These are phyloP conservation scores for Aegle marmelos DNA, from an alignment of 345 rosid species.

Conservation along the genomic window DNA sequence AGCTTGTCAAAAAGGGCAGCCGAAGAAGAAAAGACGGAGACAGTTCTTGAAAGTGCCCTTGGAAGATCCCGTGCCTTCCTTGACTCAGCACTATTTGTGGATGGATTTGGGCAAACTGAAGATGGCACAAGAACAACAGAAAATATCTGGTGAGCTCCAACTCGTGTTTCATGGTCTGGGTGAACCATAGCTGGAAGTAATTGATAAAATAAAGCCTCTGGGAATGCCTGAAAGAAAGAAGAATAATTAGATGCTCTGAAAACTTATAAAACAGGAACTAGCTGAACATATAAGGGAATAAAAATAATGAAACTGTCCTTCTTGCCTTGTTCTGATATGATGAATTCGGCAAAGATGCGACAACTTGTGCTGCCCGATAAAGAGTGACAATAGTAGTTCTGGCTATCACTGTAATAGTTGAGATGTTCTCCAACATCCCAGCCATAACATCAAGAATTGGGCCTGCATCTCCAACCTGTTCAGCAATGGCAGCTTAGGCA, in stretches of 20 bases:
- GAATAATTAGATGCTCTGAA: conserved; percentile 8
- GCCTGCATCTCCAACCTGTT: conserved; percentile 94
- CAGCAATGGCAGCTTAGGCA: conserved; percentile 20
- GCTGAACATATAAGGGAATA: conserved; percentile 4
- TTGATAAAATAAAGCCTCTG: conserved; percentile 93
- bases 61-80: conserved; percentile 58
- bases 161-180: conserved; percentile 86
- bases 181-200: conserved; percentile 94
- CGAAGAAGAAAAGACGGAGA: conserved; percentile 95
- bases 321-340: conserved; percentile 82
- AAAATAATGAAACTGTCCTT: background rate
- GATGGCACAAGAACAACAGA: conserved; percentile 94
- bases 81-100: conserved; percentile 37
- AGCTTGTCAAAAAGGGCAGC: conserved; percentile 97
- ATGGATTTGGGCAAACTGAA: conserved; percentile 64
- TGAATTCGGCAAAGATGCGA: conserved; percentile 78
- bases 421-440: conserved; percentile 83
- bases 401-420: conserved; percentile 65
- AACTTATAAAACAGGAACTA: conserved; percentile 2
- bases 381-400: conserved; percentile 74
- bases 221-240: conserved; percentile 63
- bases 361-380: conserved; percentile 93
- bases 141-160: conserved; percentile 92
- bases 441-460: conserved; percentile 92
- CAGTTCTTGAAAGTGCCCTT: conserved; percentile 86